Evolutionary conservation across 2,329 filamentous ascomycete species (phyloP), one percentile per base, ranked within the genome.

Genomic region (Trichophyton benhamiae): DNA sequence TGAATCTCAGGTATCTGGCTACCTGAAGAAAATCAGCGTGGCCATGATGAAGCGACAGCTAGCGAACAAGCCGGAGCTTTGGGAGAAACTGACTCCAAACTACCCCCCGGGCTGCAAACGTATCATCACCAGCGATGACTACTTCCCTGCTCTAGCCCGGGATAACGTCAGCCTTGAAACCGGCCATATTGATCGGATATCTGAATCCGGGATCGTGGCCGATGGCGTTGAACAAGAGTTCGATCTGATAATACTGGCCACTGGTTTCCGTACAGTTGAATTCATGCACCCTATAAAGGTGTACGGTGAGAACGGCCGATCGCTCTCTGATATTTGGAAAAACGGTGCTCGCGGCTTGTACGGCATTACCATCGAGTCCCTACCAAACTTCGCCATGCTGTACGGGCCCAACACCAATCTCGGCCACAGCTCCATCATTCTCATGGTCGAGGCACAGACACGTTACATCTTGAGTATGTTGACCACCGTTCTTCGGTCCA

Each of bases 401-500:
- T 83, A 83, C 68, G 82, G 82, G 0, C 82, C 80, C 2, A 84
- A 83, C 68, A 83, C 80, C 1, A 80, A 79, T 59, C 72, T 79
- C 60, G 82, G 79, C 0, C 79, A 82, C 67, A 83, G 82, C 63
- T 78, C 75, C 60, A 83, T 84, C 65, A 80, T 84, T 64, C 72
- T 83, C n/a, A 84, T 83, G 81, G 82, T 84, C 63, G 82, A 84
- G 67, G 77, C 81, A 1, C 82, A 84, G 65, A 76, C 74, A 2
- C 75, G 78, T 2, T 84, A 83, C 66, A 76, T 84, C 61, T 80
- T 77, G 62, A 73, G 72, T 0, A 65, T 84, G 41, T 76, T 84
- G 55, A 67, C 68, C 0, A 74, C 78, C 5, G 75, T 85, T 0
- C 73, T 83, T 1, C 69, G 72, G 6, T 80, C 80, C 0, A 71